Conservation (phyloP, 2,329 filamentous ascomycete species). For the Rhynchosporium secalis region DNA sequence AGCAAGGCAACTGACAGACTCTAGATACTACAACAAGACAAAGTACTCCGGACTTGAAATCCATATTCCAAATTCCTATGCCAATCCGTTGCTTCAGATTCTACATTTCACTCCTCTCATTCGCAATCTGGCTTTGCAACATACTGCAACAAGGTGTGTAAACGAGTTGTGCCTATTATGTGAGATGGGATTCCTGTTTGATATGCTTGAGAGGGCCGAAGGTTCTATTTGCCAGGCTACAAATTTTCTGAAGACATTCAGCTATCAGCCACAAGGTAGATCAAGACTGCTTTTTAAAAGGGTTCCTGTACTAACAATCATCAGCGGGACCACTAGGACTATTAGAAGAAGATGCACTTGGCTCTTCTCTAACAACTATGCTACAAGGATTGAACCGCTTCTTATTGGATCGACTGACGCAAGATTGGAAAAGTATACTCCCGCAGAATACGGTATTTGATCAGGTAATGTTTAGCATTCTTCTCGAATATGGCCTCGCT, state of each 20-base stretch:
- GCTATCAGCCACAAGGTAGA: slow-evolving; percentile 73
- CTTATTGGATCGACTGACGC: slow-evolving; percentile 75
- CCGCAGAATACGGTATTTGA: slow-evolving; percentile 67
- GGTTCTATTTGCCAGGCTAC: slow-evolving; percentile 95
- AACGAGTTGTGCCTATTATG: slow-evolving; percentile 85
- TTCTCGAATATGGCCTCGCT: slow-evolving; percentile 16
- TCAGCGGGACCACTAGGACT: slow-evolving; percentile 72
- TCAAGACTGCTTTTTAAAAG: neutral
- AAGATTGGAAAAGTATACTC: slow-evolving; percentile 71
- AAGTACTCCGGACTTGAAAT: slow-evolving; percentile 89
- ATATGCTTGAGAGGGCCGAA: slow-evolving; percentile 96
- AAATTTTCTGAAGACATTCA: slow-evolving; percentile 88
- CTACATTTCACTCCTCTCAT: slow-evolving; percentile 87
- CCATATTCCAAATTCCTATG: slow-evolving; percentile 95
- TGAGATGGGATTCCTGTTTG: slow-evolving; percentile 92
- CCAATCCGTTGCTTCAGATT: slow-evolving; percentile 87
- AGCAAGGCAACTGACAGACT: slow-evolving; percentile 19
- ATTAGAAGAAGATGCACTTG: slow-evolving; percentile 78
- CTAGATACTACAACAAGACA: slow-evolving; percentile 91
- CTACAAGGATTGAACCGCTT: slow-evolving; percentile 86
- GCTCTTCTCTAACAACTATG: slow-evolving; percentile 73
- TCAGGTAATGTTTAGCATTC: slow-evolving; percentile 48
- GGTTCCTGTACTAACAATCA: slow-evolving; percentile 27
- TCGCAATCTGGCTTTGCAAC: slow-evolving; percentile 83
- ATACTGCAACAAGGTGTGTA: slow-evolving; percentile 82